Evolutionary conservation across 768 basidiomycete genomes (phyloP), one percentile per base, ranked within the genome.

Genomic region (Boletales sp.): DNA sequence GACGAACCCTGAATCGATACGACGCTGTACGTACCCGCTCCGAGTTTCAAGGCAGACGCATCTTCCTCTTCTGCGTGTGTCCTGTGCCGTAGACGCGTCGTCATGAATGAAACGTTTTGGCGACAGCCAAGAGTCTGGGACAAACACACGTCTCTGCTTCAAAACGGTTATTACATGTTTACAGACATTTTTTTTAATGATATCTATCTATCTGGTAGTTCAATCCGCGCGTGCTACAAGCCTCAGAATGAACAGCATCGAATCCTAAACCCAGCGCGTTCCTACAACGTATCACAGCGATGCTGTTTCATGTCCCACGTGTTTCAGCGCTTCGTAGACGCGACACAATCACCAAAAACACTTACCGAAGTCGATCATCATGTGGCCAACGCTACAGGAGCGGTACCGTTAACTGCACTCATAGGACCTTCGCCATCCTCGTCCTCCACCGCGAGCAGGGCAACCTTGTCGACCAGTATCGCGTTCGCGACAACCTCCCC

Each of bases 1-100:
- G 24, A 31, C n/a, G n/a, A n/a, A n/a, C n/a, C n/a, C n/a, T n/a
- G n/a, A 31, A 40, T 17, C 30, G 24, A 32, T 32, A 32, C 31
- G 19, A 43, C 35, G 19, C 21, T 19, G 27, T 15, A 53, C 47
- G 34, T 53, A 84, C 87, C 89, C 58, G 82, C 69, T 15, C 90
- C 90, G 24, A 93, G 83, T 64, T 92, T 92, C 59, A 93, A 69
- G 15, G 84, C 82, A 13, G 90, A 81, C 0, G 90, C 90, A 71
- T 93, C 90, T 67, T 93, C 90, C 55, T 92, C 90, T 60, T 93
- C 90, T 12, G 72, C 71, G 18, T 77, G 71, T 18, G 80, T 76
- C 59, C 85, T 75, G 61, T 86, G 86, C 56, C 85, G 80, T 47
- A 86, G 71, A 62, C 83, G 70, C 42, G 72, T 74, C 24, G 83